Base-by-base conservation (phyloP, 495 filamentous ascomycete species). In the Daldinia vernicosa region DNA sequence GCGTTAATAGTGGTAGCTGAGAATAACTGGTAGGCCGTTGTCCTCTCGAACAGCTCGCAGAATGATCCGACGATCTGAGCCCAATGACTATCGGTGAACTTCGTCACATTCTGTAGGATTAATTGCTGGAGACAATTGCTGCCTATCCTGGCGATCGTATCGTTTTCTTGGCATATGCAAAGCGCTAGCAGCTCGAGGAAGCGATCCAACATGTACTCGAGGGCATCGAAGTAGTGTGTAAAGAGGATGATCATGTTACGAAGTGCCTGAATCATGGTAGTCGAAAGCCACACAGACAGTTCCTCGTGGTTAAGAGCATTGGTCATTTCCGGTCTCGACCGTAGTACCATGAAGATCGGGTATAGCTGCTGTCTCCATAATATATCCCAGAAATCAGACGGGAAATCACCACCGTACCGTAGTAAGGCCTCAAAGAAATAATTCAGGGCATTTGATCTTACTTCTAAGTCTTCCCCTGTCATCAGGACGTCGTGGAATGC, bases 401-500 rank as follows among this genome's bases (percentile, higher is more conserved):
- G 94, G 75, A 97, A 99, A 71, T 93, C 91, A 24, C 93, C 92
- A 51, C 96, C 95, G 69, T 98, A 93, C 43, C 89, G 87, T 45
- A 95, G 91, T 4, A 99, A 84, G 0, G 92, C 93, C 45, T 98
- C 95, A 67, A 99, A 99, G 56, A 99, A 91, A 78, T 98, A 98
- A 60, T 92, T 95, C 50, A 98, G 87, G 4, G 95, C 95, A 67
- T 93, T 94, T 45, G 94, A 97, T 68, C 95, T 89, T 51, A 97
- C 94, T 77, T 99, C 95, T n/a, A 99, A 86, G 76, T 99, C 95
- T 77, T 98, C 95, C 2, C 95, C 95, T 30, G 95, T 99, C 95
- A 99, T 99, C 22, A 99, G 83, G 22, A 98, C 94, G 80, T 99
- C 95, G 79, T 99, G 95, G 83, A 98, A 98, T 6, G 96, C 94